Percentiles rank a stretch among this genome's conserved stretches.
Conservation (phyloP, 345 rosid species). For the Mallotus nudiflorus region DNA sequence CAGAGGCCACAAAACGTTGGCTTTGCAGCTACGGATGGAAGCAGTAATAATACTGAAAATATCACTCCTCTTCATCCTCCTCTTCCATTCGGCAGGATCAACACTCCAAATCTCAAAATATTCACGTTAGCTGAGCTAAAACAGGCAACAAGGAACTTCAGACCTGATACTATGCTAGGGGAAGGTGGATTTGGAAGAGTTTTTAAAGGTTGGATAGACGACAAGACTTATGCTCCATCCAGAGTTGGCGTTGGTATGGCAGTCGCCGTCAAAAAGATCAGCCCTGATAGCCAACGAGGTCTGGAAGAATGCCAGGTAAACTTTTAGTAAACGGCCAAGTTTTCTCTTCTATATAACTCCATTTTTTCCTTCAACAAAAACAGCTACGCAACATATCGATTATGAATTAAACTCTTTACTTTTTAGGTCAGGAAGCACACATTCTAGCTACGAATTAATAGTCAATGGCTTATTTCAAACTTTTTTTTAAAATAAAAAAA, state of each 20-base stretch:
- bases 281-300: slow-evolving; percentile 70
- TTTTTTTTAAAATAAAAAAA: too few species aligned
- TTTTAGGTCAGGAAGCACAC: too few species aligned
- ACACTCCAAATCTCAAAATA: slow-evolving; percentile 42
- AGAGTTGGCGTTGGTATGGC: slow-evolving; percentile 63
- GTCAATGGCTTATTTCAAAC: too few species aligned
- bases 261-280: slow-evolving; percentile 85
- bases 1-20: too few species aligned
- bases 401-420: too few species aligned
- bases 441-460: too few species aligned
- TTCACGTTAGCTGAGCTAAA: slow-evolving; percentile 56
- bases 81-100: slow-evolving; percentile 24
- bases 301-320: slow-evolving; percentile 80
- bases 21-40: background rate
- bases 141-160: slow-evolving; percentile 72
- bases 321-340: too few species aligned
- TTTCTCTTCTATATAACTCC: background rate
- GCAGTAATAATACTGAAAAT: background rate
- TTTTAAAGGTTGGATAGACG: slow-evolving; percentile 82
- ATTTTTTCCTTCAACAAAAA: background rate
- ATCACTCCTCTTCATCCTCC: too few species aligned
- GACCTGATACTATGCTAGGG: slow-evolving; percentile 67
- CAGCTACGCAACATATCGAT: too few species aligned
- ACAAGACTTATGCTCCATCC: slow-evolving; percentile 53
- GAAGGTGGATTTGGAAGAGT: slow-evolving; percentile 95